A percentile compares a stretch with the other conserved stretches of the same genome.
Evolutionary conservation across 1,139 yeast species (phyloP).

Genomic region (Barnettozyma hawaiiensis): DNA sequence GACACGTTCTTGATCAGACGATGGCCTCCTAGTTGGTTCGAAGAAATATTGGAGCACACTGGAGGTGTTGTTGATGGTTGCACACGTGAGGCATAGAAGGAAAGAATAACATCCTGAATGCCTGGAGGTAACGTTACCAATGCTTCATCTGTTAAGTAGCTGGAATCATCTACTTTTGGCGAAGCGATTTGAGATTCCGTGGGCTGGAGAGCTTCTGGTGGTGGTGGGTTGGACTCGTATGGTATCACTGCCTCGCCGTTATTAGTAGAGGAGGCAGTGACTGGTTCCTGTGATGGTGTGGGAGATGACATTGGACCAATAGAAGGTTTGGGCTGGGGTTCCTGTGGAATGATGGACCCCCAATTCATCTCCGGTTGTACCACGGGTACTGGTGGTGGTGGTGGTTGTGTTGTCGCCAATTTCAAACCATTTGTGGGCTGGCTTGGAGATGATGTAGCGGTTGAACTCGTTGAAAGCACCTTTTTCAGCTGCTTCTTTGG

Average conservation of each 20-base stretch:
- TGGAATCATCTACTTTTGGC: slow-evolving; percentile 23
- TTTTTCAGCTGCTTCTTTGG: slow-evolving; percentile 8
- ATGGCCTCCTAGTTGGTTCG: slow-evolving; percentile 3
- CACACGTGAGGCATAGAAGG: slow-evolving; percentile 34
- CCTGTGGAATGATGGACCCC: slow-evolving; percentile 3
- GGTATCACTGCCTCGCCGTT: slow-evolving; percentile 1
- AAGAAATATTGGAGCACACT: slow-evolving; percentile 22
- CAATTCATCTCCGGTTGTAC: slow-evolving; percentile 2
- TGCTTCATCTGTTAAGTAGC: slow-evolving; percentile 27
- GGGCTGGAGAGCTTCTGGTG: slow-evolving; percentile 6
- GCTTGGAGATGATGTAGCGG: slow-evolving; percentile 6
- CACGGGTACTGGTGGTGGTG: neutral
- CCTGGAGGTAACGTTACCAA: slow-evolving; percentile 63
- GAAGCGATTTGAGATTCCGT: neutral
- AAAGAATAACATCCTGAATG: slow-evolving; percentile 56
- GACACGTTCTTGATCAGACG: slow-evolving; percentile 24
- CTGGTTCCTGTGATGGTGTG: neutral
- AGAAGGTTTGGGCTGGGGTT: neutral
- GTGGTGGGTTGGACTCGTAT: neutral
- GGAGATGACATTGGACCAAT: neutral
- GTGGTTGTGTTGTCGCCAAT: too few relatives aligned
- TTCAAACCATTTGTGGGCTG: slow-evolving; percentile 3
- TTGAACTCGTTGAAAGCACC: neutral
- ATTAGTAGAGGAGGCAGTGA: neutral
- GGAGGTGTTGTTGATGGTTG: slow-evolving; percentile 1